Percentiles rank a stretch among this genome's conserved stretches.
Conservation (phyloP, 116 monocot genomes). For the Zostera marina region DNA sequence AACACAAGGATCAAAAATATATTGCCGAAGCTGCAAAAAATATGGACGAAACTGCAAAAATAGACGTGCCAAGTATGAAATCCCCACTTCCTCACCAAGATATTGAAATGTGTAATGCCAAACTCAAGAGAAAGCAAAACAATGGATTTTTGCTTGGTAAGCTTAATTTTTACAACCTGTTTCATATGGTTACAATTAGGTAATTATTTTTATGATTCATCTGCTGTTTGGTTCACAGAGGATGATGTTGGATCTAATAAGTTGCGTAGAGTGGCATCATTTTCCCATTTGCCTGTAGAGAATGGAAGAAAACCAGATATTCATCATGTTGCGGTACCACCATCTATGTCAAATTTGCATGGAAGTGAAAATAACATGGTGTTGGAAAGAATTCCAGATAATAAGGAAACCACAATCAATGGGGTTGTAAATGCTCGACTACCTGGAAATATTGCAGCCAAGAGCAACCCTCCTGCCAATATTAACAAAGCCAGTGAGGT, state of each 20-base stretch:
- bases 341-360: constrained; percentile 5
- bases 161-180: constrained; percentile 4
- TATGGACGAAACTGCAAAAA: constrained; percentile 6
- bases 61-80: constrained; percentile 4
- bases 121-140: constrained; percentile 18
- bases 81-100: constrained; percentile 6
- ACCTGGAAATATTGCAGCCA: not conserved
- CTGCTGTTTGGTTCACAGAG: constrained; percentile 28
- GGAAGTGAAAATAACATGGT: constrained; percentile 12
- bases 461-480: not conserved
- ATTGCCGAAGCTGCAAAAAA: constrained; percentile 5
- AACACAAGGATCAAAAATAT: constrained; percentile 6
- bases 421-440: constrained; percentile 7
- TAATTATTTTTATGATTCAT: constrained; percentile 6
- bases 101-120: constrained; percentile 12
- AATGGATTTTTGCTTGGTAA: constrained; percentile 34
- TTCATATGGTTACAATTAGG: not conserved
- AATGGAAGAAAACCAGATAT: constrained; percentile 27
- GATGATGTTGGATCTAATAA: constrained; percentile 26
- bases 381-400: constrained; percentile 5
- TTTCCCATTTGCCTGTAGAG: constrained; percentile 21
- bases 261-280: constrained; percentile 13
- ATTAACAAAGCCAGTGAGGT: constrained; percentile 2
- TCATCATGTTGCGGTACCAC: constrained; percentile 5
- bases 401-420: constrained; percentile 20